Base-by-base conservation (phyloP, 2,329 filamentous ascomycete genomes). In the Aspergillaceae sp. region DNA sequence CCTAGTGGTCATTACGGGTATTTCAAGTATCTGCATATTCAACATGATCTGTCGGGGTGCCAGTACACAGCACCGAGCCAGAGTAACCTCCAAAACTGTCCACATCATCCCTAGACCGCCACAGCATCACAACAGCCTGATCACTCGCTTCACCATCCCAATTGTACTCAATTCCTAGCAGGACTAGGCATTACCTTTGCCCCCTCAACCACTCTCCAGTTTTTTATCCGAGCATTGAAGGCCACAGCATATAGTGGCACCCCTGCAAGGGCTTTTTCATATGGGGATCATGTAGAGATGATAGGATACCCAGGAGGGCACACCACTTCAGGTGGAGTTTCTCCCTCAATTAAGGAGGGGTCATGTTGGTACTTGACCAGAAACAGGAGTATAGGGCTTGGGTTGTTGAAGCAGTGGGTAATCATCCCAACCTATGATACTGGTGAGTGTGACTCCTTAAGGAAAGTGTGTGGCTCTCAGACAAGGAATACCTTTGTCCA, bases 271-370 rank as follows among this genome's bases (percentile, higher is more conserved):
- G 40, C 47, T 7, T 38, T 34, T 6, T 40, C n/a, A 26, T 51
- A 51, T 4, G 26, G 11, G 26, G 43, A 45, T 46, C 48, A 51
- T 29, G 29, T 46, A 5, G 46, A 29, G 11, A 48, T 43, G 10
- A 29, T 7, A 10, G 42, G 46, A 44, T 48, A 48, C 19, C 45
- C 48, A 7, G 42, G 45, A 9, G 48, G 48, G 32, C 45, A 45
- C n/a, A 36, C 30, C 7, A 50, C 8, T 7, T 40, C 42, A 37
- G 42, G 42, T 9, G 48, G 42, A n/a, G 37, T 29, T 33, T 43
- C 28, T 27, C 42, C 43, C 19, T 42, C 42, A 29, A 50, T 50
- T 6, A 50, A 37, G 32, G 37, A 34, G 10, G 48, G 42, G 37
- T 48, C 45, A 29, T 50, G 48, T 6, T 9, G 9, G 19, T 50